These are phyloP conservation scores for Haberlea rhodopensis DNA, from an alignment of 257 asterid genomes.

Conservation along the genomic window DNA sequence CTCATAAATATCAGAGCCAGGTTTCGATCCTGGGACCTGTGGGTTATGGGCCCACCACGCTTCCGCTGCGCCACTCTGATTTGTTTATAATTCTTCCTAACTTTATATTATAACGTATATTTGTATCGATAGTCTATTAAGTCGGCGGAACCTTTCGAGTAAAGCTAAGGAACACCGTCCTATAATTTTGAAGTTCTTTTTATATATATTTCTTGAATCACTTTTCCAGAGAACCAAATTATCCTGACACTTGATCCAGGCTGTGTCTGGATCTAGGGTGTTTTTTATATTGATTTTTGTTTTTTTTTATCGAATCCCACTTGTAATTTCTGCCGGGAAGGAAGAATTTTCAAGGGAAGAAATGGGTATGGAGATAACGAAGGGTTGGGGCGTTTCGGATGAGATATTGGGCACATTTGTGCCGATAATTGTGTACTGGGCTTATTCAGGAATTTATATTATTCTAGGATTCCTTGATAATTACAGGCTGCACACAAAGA, in stretches of 20 bases:
- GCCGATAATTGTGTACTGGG: conserved; percentile 81
- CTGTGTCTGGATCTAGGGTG: conserved; percentile 1
- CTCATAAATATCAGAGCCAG: conserved; percentile 99
- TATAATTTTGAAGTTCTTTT: too few species aligned
- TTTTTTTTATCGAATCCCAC: too few species aligned
- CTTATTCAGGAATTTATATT: conserved; percentile 77
- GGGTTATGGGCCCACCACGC: conserved; percentile 99
- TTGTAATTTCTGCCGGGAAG: too few species aligned
- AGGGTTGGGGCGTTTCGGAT: conserved; percentile 46
- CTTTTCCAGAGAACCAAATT: neutral
- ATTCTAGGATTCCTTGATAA: conserved; percentile 60
- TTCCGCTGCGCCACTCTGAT: conserved; percentile 99
- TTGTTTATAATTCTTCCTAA: too few species aligned
- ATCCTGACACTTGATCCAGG: neutral
- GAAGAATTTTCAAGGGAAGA: too few species aligned
- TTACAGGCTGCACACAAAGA: conserved; percentile 75
- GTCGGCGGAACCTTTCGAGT: too few species aligned
- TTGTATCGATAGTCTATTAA: too few species aligned
- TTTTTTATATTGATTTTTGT: too few species aligned
- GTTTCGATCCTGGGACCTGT: conserved; percentile 99
- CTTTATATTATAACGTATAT: too few species aligned
- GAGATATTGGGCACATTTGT: conserved; percentile 75
- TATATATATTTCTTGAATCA: too few species aligned
- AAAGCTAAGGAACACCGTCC: too few species aligned
- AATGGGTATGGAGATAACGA: neutral